Conservation (phyloP, 495 filamentous ascomycete genomes). For the Evernia prunastri region DNA sequence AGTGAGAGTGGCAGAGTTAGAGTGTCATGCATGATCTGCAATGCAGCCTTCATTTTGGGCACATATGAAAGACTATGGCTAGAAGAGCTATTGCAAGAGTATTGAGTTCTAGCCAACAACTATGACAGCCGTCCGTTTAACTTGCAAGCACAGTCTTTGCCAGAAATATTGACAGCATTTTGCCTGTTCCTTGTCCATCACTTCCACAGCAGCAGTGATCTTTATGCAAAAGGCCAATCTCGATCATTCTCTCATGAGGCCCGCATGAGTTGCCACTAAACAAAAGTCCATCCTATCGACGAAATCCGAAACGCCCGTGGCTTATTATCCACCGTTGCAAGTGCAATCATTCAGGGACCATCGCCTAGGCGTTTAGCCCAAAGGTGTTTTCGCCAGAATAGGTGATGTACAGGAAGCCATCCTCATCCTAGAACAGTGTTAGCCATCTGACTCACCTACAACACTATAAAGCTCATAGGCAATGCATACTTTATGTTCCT, state of each 20-base stretch:
- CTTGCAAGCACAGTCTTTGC: conserved; percentile 11
- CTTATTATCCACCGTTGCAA: conserved; percentile 14
- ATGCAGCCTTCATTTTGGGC: not conserved
- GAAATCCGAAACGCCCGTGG: conserved; percentile 13
- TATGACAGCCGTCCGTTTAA: not conserved
- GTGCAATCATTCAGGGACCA: not conserved
- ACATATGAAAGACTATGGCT: not conserved
- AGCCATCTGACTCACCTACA: not conserved
- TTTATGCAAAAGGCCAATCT: not conserved
- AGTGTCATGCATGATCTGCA: not conserved
- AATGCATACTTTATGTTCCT: conserved; percentile 72
- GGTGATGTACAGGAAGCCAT: conserved; percentile 55
- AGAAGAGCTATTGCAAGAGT: conserved; percentile 3
- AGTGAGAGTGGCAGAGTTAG: not conserved
- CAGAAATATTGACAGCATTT: not conserved
- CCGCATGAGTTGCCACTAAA: conserved; percentile 6
- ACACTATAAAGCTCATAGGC: conserved; percentile 12
- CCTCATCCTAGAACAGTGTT: conserved; percentile 36
- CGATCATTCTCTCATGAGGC: not conserved
- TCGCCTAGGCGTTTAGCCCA: conserved; percentile 39
- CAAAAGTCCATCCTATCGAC: conserved; percentile 10
- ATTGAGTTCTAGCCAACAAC: conserved; percentile 2
- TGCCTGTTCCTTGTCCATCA: conserved; percentile 3
- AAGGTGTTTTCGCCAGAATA: conserved; percentile 98
- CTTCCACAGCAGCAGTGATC: conserved; percentile 9